Percentiles rank a stretch among this genome's conserved stretches.
Conservation (phyloP, 2,329 filamentous ascomycete species). For the Grosmannia huntii region DNA sequence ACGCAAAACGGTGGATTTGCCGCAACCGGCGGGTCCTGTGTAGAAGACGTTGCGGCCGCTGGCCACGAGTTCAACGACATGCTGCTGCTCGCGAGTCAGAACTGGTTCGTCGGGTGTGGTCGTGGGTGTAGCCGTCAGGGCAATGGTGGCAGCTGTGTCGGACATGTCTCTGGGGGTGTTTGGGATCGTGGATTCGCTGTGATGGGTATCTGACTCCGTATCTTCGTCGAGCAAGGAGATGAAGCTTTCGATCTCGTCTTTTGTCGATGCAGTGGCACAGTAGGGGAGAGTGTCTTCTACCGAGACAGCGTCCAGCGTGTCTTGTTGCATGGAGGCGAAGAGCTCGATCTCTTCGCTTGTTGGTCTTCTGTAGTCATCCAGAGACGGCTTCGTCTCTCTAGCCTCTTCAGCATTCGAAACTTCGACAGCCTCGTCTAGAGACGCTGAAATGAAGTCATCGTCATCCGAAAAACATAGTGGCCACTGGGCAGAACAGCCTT, state of each 20-base stretch:
- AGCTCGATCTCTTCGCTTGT: neutral
- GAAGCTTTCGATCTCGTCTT: neutral
- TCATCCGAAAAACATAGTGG: neutral
- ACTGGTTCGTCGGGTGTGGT: neutral
- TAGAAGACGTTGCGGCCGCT: constrained; percentile 47
- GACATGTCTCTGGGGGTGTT: neutral
- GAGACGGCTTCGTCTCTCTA: neutral
- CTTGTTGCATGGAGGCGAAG: neutral
- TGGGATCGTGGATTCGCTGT: neutral
- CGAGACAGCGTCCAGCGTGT: neutral
- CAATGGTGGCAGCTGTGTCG: neutral
- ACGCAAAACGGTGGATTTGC: constrained; percentile 43
- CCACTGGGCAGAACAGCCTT: neutral
- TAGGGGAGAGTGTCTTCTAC: neutral
- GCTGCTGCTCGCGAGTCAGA: constrained; percentile 26
- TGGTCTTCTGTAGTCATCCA: neutral
- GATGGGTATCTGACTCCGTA: neutral
- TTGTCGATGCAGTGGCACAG: neutral
- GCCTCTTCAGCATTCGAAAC: neutral
- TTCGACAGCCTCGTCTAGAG: neutral
- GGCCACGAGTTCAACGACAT: constrained; percentile 36
- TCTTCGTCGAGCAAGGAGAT: neutral
- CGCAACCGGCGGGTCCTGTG: constrained; percentile 49
- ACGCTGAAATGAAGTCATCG: neutral
- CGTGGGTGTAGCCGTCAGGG: neutral